Base-by-base conservation (phyloP, 2,329 filamentous ascomycete genomes). In the Cordyceps fumosorosea region DNA sequence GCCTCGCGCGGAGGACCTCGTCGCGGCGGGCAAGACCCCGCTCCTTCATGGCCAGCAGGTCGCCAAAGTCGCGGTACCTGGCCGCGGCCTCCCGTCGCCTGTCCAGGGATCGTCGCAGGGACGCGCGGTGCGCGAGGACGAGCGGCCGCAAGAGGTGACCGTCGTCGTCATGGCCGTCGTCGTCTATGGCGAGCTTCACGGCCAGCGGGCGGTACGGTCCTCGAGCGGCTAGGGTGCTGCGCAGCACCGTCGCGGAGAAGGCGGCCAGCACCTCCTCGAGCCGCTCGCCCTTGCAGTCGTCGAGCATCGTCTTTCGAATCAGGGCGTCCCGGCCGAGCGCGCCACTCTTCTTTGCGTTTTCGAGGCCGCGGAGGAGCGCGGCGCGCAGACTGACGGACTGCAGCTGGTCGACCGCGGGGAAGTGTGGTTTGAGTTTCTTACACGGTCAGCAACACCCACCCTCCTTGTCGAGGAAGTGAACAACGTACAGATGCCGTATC, bases 211-310 rank as follows among this genome's bases (percentile, higher is more conserved):
- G 74, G 73, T 72, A 47, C 73, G 68, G 45, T 29, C 77, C 71
- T 24, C 22, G 24, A 48, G 77, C 75, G 0, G 80, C 77, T 1
- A 89, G 75, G 0, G 84, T 74, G 69, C 88, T 91, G 70, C 89
- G 89, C 65, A 98, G 74, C 0, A 96, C 92, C 0, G 86, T 84
- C 16, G 89, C 90, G 1, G 93, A 97, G 69, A 99, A 96, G 0
- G 86, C 81, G 3, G 91, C 86, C 32, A 98, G 80, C 1, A 96
- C 78, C 71, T 99, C 95, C 71, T 93, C 92, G 60, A 98, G 84
- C 65, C 91, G 88, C 60, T 96, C 92, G 6, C 93, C 93, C 67
- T 89, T 93, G 76, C 95, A 99, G 69, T 99, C 93, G 71, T 99
- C 95, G 57, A 99, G 80, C 90, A 97, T 96, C 0, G 91, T 96